These are phyloP conservation scores for Komagataella mondaviorum DNA, from an alignment of 805 yeast genomes.

Conservation along the genomic window DNA sequence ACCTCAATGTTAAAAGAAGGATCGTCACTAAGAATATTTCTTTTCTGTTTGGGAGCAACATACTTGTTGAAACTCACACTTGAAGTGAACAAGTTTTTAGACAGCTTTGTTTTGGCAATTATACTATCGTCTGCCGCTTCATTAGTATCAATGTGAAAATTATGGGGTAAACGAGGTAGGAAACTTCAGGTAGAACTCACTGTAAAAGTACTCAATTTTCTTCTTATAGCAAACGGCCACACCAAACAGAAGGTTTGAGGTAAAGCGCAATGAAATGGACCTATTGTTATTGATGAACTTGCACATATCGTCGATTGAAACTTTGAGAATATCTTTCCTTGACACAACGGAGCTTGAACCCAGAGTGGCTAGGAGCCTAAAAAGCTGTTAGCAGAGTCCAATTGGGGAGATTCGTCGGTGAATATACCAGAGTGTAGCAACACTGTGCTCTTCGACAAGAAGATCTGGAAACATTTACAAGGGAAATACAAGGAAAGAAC, in stretches of 20 bases:
- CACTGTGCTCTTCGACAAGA: slow-evolving; percentile 6
- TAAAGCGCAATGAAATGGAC: slow-evolving; percentile 17
- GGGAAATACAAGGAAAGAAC: neutral
- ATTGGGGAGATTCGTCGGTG: slow-evolving; percentile 1
- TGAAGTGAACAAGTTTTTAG: neutral
- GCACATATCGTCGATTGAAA: slow-evolving; percentile 31
- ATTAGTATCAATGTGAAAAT: neutral
- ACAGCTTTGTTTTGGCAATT: slow-evolving; percentile 2
- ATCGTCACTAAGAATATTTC: slow-evolving; percentile 19
- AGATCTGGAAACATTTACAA: neutral
- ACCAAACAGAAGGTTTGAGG: slow-evolving; percentile 34
- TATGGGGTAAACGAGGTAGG: neutral
- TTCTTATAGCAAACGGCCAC: slow-evolving; percentile 32
- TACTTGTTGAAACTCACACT: neutral
- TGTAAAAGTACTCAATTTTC: slow-evolving; percentile 30
- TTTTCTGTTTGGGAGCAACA: neutral
- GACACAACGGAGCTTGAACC: slow-evolving; percentile 13
- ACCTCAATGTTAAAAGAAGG: slow-evolving; percentile 20
- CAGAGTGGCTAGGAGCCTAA: slow-evolving; percentile 17
- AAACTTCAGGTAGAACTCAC: slow-evolving; percentile 7
- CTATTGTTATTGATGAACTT: slow-evolving; percentile 10
- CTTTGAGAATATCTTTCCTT: slow-evolving; percentile 17
- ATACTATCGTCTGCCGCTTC: slow-evolving; percentile 2
- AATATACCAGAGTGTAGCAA: slow-evolving; percentile 17
- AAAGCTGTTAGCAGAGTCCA: slow-evolving; percentile 1